Base-by-base conservation (phyloP, 345 rosid genomes). In the Aegle marmelos region DNA sequence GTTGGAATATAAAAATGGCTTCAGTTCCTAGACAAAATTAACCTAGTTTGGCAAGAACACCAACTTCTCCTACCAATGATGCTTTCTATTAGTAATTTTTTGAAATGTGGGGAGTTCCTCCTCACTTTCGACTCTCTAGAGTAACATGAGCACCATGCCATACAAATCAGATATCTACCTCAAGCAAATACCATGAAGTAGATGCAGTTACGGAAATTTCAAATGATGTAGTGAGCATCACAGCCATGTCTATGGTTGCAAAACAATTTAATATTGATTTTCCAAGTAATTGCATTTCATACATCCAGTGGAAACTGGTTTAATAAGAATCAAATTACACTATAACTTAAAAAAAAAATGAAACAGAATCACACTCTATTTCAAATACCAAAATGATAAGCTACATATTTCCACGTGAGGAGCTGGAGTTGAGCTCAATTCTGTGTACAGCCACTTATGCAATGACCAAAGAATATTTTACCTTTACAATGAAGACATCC, bases 391-490 rank as follows among this genome's bases (percentile, higher is more conserved):
- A 69, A 77, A 68, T 37, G 37, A 24, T 34, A 63, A 65, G 58
- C 30, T n/a, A 79, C 62, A 61, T 19, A n/a, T 66, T 41, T 70
- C 68, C 50, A 19, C 6, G 71, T 31, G 75, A 21, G 11, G 48
- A 16, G 50, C 76, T 30, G 11, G 48, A 16, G 50, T 79, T 30
- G 79, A 37, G 71, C 66, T 67, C 56, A 36, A 36, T 22, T 30
- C 54, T 22, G 13, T 30, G 71, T 34, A 64, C 21, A 34, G 34
- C 34, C 30, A 19, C 22, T 13, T 65, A 63, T 48, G 63, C 70
- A 72, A 76, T 21, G 34, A 65, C 22, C 50, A 73, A 65, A 76
- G 39, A 74, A 76, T 80, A 80, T 53, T 83, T 79, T 79, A 74
- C 77, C 81, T 71, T 82, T 66, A 68, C 73, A 73, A 77, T 28